A percentile compares a stretch with the other conserved stretches of the same genome.
Evolutionary conservation across 805 yeast genomes (phyloP).

Genomic region (Lipomyces yamanashiensis): DNA sequence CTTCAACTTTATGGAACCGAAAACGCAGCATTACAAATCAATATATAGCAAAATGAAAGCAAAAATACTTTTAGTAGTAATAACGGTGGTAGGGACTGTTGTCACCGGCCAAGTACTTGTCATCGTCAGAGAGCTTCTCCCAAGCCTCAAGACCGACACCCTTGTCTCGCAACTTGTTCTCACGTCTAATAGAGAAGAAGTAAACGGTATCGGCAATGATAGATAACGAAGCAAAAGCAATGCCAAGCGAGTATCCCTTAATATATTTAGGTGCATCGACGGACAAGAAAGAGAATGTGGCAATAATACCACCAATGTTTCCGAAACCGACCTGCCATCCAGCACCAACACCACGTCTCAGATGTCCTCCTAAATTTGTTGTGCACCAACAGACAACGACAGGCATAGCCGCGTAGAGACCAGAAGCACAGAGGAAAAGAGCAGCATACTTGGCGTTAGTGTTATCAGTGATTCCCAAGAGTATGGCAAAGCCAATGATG

Average conservation of each 20-base stretch:
- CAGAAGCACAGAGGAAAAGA: constrained; percentile 62
- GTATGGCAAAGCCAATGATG: constrained; percentile 60
- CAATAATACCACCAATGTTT: constrained; percentile 71
- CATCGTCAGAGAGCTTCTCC: constrained; percentile 29
- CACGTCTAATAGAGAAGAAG: constrained; percentile 42
- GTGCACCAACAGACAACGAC: constrained; percentile 69
- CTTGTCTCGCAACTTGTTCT: constrained; percentile 40
- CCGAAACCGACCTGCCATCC: constrained; percentile 73
- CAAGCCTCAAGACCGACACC: constrained; percentile 37
- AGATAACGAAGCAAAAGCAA: constrained; percentile 56
- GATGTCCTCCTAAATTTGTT: constrained; percentile 66
- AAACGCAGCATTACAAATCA: not conserved
- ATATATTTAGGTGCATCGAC: constrained; percentile 63
- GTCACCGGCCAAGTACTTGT: constrained; percentile 24
- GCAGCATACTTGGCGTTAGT: constrained; percentile 62
- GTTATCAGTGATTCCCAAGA: constrained; percentile 52
- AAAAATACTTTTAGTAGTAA: constrained; percentile 1
- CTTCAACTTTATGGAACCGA: not conserved
- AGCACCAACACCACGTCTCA: constrained; percentile 61
- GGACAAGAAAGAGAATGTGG: constrained; percentile 61
- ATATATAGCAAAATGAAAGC: not conserved
- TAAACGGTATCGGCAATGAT: constrained; percentile 48
- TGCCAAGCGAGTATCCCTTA: constrained; percentile 58
- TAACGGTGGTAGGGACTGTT: constrained; percentile 24
- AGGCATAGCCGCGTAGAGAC: constrained; percentile 70